Percentiles rank a stretch among this genome's conserved stretches.
phyloP scores from a whole-genome alignment of 108 stramenopile genomes.

The Cyclotella baltica region DNA sequence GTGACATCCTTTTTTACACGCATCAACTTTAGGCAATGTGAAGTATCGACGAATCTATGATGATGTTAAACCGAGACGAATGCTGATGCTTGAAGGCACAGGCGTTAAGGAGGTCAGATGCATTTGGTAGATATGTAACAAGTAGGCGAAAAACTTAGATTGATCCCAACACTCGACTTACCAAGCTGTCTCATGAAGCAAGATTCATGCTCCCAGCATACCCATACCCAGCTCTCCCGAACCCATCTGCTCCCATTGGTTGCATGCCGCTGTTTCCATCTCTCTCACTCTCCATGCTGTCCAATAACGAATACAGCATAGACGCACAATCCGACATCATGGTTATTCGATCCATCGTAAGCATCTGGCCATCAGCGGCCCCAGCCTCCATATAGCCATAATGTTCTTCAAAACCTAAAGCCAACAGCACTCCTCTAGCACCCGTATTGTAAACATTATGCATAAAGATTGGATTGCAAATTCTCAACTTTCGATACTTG shows the following conservation, averaged over 20 bases:
- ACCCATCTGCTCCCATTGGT: constrained; percentile 70
- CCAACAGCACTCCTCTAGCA: constrained; percentile 56
- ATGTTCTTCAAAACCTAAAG: constrained; percentile 71
- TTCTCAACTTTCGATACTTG: constrained; percentile 73
- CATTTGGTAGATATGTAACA: too few relatives aligned
- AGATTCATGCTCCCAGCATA: constrained; percentile 51
- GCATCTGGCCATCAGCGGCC: constrained; percentile 10
- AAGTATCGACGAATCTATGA: too few relatives aligned
- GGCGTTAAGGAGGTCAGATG: too few relatives aligned
- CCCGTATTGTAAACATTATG: constrained; percentile 66
- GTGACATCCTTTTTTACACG: too few relatives aligned
- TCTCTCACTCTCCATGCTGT: constrained; percentile 9
- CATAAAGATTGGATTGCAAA: constrained; percentile 52
- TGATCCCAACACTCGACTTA: too few relatives aligned
- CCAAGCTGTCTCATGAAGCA: too few relatives aligned
- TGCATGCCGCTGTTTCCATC: constrained; percentile 9
- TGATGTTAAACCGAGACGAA: too few relatives aligned
- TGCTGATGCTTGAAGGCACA: too few relatives aligned
- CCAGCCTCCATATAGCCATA: constrained; percentile 65
- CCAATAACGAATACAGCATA: constrained; percentile 44
- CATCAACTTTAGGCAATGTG: too few relatives aligned
- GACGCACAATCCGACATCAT: constrained; percentile 58
- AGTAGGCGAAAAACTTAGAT: too few relatives aligned
- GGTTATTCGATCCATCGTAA: constrained; percentile 55
- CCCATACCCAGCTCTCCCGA: constrained; percentile 64